Evolutionary conservation across 2,329 filamentous ascomycete species (phyloP).

Genomic region (Pestalotiopsis sp.): DNA sequence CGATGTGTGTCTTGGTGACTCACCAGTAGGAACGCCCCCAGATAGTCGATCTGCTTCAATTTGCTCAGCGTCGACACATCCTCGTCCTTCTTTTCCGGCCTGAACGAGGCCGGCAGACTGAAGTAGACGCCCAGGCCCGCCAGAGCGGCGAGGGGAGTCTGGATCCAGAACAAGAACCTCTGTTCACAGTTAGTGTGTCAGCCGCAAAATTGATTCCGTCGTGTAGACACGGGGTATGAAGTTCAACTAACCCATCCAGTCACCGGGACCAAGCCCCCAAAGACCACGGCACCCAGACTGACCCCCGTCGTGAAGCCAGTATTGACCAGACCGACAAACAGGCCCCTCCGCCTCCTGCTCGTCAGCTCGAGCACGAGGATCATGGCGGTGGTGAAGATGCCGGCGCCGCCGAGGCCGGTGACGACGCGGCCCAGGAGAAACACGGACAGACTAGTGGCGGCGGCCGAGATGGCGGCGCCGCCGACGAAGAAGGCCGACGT

Average conservation of each 20-base stretch:
- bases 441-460: conserved; percentile 55
- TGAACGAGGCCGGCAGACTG: conserved; percentile 57
- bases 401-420: conserved; percentile 69
- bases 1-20: conserved; percentile 20
- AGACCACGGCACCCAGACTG: conserved; percentile 70
- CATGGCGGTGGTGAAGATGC: conserved; percentile 71
- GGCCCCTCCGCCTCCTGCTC: conserved; percentile 65
- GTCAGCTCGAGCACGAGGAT: conserved; percentile 78
- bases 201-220: not conserved
- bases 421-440: conserved; percentile 73
- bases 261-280: conserved; percentile 62
- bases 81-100: conserved; percentile 36
- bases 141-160: conserved; percentile 64
- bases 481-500: conserved; percentile 59
- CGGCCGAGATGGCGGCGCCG: conserved; percentile 67
- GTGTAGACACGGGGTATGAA: not conserved
- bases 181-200: conserved; percentile 28
- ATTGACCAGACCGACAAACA: conserved; percentile 76
- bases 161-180: conserved; percentile 73
- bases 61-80: conserved; percentile 49
- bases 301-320: conserved; percentile 72
- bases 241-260: conserved; percentile 67
- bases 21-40: conserved; percentile 69
- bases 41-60: conserved; percentile 71
- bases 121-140: conserved; percentile 65